A percentile compares a stretch with the other conserved stretches of the same genome.
Evolutionary conservation across 257 asterid genomes (phyloP).

Genomic region (Asclepias syriaca): DNA sequence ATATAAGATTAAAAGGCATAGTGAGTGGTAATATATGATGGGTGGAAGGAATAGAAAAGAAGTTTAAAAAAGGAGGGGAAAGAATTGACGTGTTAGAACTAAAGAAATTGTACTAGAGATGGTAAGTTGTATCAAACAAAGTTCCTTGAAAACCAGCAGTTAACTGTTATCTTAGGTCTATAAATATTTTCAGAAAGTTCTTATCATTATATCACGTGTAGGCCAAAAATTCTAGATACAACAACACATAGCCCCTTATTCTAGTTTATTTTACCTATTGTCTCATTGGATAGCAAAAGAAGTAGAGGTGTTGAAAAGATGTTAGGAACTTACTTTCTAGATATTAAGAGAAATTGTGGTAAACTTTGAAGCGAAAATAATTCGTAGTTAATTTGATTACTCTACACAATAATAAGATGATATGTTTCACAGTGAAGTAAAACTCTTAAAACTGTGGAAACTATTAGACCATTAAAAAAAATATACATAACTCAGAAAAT

Average conservation of each 20-base stretch:
- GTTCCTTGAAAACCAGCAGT: not conserved
- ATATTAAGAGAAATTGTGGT: not conserved
- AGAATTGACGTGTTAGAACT: not conserved
- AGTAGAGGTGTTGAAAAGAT: not conserved
- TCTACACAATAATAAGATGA: not conserved
- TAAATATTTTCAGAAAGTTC: not conserved
- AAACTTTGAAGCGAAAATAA: not conserved
- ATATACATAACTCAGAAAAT: not conserved
- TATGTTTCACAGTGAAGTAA: not conserved
- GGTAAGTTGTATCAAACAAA: not conserved
- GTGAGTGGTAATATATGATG: constrained; percentile 16
- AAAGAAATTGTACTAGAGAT: not conserved
- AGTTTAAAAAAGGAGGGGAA: not conserved
- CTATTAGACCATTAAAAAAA: not conserved
- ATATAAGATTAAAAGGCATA: constrained; percentile 16
- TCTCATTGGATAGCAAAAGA: not conserved
- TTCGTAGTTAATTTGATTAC: not conserved
- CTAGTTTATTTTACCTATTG: not conserved
- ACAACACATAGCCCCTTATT: not conserved
- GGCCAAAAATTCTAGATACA: not conserved
- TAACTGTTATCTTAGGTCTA: not conserved
- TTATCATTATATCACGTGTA: not conserved
- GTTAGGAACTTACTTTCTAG: not conserved
- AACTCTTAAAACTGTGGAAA: not conserved
- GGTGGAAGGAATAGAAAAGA: not conserved